Conservation (phyloP, 1,284 basidiomycete species). For the Rhodotorula glutinis region DNA sequence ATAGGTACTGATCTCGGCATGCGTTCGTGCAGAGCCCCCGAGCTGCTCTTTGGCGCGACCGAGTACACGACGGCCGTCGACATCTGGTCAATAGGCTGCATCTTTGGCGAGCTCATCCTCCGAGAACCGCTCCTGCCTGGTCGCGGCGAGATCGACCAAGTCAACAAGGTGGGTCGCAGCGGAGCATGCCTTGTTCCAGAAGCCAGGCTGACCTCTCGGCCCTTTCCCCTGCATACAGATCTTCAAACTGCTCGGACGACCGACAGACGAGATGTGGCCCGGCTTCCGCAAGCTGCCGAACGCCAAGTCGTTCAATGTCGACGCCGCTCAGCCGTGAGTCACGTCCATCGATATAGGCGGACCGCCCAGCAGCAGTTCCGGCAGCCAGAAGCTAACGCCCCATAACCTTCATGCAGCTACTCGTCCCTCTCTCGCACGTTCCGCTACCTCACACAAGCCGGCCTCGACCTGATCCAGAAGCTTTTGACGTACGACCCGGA, state of each 20-base stretch:
- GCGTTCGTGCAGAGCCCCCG: slow-evolving; percentile 70
- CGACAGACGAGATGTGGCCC: slow-evolving; percentile 81
- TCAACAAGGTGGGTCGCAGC: slow-evolving; percentile 64
- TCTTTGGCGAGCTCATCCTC: slow-evolving; percentile 91
- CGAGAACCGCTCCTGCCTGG: slow-evolving; percentile 94
- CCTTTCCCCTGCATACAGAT: slow-evolving; percentile 52
- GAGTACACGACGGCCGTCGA: slow-evolving; percentile 95
- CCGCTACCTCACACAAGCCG: slow-evolving; percentile 72
- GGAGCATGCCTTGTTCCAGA: no score
- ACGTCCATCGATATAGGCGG: neutral
- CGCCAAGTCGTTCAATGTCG: slow-evolving; percentile 69
- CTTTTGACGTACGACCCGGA: slow-evolving; percentile 90
- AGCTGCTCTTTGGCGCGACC: slow-evolving; percentile 86
- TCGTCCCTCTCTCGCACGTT: slow-evolving; percentile 86
- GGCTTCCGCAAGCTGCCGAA: slow-evolving; percentile 73
- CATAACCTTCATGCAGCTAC: slow-evolving; percentile 68
- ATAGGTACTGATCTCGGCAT: no score
- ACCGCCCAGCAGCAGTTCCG: neutral
- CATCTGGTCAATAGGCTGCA: slow-evolving; percentile 99
- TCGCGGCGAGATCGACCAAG: slow-evolving; percentile 88
- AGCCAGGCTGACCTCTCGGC: neutral
- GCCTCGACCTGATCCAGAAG: slow-evolving; percentile 96
- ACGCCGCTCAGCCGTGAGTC: slow-evolving; percentile 43
- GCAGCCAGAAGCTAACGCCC: no score
- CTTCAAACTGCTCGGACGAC: slow-evolving; percentile 85